Base-by-base conservation (phyloP, 768 basidiomycete species). In the Pisolithus albus region DNA sequence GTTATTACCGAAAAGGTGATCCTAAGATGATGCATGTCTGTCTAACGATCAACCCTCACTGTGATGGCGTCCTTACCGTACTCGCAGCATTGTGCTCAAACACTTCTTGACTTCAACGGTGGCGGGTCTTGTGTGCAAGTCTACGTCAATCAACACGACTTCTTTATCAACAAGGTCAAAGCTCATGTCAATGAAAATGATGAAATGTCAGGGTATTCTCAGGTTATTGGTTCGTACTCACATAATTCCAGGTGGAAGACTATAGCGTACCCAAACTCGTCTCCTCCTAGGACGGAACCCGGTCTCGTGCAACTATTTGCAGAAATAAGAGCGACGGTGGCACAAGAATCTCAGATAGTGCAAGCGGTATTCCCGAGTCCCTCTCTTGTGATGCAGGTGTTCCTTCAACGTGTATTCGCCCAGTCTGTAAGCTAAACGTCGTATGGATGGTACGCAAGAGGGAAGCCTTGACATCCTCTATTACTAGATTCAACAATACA, bases 91-190 rank as follows among this genome's bases (percentile, higher is more conserved):
- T 98, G 95, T 63, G 95, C 96, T 0, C 90, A 94, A 71, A 95
- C 92, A 2, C 74, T 99, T 6, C 79, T 96, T 16, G 96, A 98
- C 67, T 99, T 99, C 72, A 99, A 99, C 57, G 96, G 96, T 6
- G 96, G 96, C 8, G 75, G 88, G 41, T 95, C 93, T 0, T 98
- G 96, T 63, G 88, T 99, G 5, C 94, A 97, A 68, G 91, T 98
- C 11, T 99, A 98, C 61, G 96, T 99, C 50, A 99, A 98, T 61
- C 96, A 99, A 64, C 96, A 99, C 60, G 96, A 98, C 65, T 99
- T 99, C 75, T 99, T 99, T 76, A 97, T 98, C 66, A 94, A 94
- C 64, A 82, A 90, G 49, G 83, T 91, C 37, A 83, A 86, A 34
- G 85, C 84, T 48, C 74, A 75, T 30, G 76, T 77, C 53, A 69